Percentiles rank a stretch among this genome's conserved stretches.
Conservation (phyloP, 2,329 filamentous ascomycete genomes). For the Pseudogymnoascus sp. region DNA sequence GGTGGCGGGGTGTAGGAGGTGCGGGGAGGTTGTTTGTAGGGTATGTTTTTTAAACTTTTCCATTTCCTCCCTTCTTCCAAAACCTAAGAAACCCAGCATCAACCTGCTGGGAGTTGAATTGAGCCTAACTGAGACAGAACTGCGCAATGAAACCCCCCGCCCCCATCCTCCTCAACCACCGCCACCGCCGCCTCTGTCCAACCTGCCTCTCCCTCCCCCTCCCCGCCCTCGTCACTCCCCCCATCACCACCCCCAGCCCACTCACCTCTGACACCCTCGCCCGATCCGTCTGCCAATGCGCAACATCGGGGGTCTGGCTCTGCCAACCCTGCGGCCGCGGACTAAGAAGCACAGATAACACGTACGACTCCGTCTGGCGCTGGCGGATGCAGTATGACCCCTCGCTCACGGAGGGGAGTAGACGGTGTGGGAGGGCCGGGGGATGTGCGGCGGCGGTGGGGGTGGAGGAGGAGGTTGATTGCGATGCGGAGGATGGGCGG, state of each 20-base stretch:
- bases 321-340: constrained; percentile 75
- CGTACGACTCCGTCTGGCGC: constrained; percentile 66
- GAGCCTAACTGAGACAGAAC: constrained; percentile 59
- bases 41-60: constrained; percentile 42
- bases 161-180: constrained; percentile 54
- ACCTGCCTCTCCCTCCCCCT: constrained; percentile 68
- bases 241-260: constrained; percentile 41
- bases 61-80: not conserved
- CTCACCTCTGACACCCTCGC: constrained; percentile 38
- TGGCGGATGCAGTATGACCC: constrained; percentile 79
- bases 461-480: constrained; percentile 77
- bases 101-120: not conserved
- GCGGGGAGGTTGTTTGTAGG: constrained; percentile 69
- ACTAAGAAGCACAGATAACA: constrained; percentile 51
- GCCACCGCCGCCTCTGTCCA: constrained; percentile 73
- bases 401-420: constrained; percentile 77
- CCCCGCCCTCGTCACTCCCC: constrained; percentile 40
- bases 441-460: constrained; percentile 67
- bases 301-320: constrained; percentile 62
- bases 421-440: constrained; percentile 74
- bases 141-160: constrained; percentile 79
- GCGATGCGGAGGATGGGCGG: constrained; percentile 66
- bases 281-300: constrained; percentile 23
- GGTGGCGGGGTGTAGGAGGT: constrained; percentile 75
- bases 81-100: too few relatives aligned